Evolutionary conservation across 257 asterid genomes (phyloP), one percentile per base, ranked within the genome.

Genomic region (Hygrophila difformis): DNA sequence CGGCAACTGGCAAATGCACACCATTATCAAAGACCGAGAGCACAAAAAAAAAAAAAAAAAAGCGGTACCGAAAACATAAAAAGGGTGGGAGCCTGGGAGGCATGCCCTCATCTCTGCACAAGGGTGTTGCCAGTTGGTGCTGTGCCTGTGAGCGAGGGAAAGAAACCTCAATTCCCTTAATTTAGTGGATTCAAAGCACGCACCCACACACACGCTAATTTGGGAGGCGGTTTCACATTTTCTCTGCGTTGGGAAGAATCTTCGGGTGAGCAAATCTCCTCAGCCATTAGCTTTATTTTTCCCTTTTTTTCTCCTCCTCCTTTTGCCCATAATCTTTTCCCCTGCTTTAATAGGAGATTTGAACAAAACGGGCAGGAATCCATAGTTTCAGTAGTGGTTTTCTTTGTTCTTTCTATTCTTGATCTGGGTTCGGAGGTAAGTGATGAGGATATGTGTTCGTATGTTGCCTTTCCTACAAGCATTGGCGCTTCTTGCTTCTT

Each of bases 211-310:
- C 68, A 40, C 72, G 53, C 57, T 58, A 64, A 60, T 48, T 64
- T 46, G 51, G 29, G 78, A 55, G 56, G 60, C 49, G 63, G 68
- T 55, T 66, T 53, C 62, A 45, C 57, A 64, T 67, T 67, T 60
- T 56, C 64, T 53, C 34, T 35, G 69, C 64, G 72, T 50, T 49
- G 69, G 59, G 72, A 57, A 67, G 60, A 43, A n/a, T 63, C 55
- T 55, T 60, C 72, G 56, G 64, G 67, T 53, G 50, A 57, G 46
- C 61, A 44, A 60, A 59, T 67, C 57, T 45, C 64, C 64, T 43
- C 53, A 16, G 61, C 74, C 68, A 55, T 63, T 51, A 49, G 55
- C 39, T 62, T 56, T 55, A 39, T 47, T 62, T 39, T 42, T 43
- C 62, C 56, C 39, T 49, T 28, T 15, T 22, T 45, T 52, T 49